These are phyloP conservation scores for Heterobasidion occidentale DNA, from an alignment of 1,284 basidiomycete species.

Conservation along the genomic window DNA sequence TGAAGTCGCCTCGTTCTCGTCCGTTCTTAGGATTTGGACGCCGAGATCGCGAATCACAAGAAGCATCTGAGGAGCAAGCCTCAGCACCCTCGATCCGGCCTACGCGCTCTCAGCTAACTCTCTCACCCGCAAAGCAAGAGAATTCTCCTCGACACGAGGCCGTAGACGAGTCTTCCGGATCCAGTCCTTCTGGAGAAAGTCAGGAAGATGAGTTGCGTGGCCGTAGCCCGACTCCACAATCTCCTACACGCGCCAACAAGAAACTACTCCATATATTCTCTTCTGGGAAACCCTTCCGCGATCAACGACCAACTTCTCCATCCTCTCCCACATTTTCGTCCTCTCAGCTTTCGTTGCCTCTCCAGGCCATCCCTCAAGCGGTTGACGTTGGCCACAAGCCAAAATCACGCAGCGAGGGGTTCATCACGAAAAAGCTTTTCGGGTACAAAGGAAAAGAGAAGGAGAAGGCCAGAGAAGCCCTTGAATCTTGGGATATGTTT, in stretches of 20 bases:
- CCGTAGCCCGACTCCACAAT: slow-evolving; percentile 5
- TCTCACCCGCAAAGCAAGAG: not conserved
- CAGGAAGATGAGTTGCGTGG: slow-evolving; percentile 1
- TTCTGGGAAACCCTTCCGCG: slow-evolving; percentile 5
- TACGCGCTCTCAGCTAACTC: not conserved
- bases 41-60: not conserved
- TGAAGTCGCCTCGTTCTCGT: not conserved
- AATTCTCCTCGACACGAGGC: not conserved
- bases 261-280: slow-evolving; percentile 10
- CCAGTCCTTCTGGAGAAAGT: slow-evolving; percentile 9
- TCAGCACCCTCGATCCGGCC: not conserved
- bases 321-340: slow-evolving; percentile 13
- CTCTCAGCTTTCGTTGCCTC: slow-evolving; percentile 9
- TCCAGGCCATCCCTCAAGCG: slow-evolving; percentile 6
- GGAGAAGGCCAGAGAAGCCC: slow-evolving; percentile 9
- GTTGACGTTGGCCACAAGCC: slow-evolving; percentile 9
- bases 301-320: slow-evolving; percentile 9
- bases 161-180: slow-evolving; percentile 3
- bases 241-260: slow-evolving; percentile 5
- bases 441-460: slow-evolving; percentile 23
- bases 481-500: slow-evolving; percentile 20
- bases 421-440: slow-evolving; percentile 23
- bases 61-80: not conserved
- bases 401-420: slow-evolving; percentile 14
- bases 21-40: not conserved